Base-by-base conservation (phyloP, 2,329 filamentous ascomycete species). In the Paecilomyces sp. region DNA sequence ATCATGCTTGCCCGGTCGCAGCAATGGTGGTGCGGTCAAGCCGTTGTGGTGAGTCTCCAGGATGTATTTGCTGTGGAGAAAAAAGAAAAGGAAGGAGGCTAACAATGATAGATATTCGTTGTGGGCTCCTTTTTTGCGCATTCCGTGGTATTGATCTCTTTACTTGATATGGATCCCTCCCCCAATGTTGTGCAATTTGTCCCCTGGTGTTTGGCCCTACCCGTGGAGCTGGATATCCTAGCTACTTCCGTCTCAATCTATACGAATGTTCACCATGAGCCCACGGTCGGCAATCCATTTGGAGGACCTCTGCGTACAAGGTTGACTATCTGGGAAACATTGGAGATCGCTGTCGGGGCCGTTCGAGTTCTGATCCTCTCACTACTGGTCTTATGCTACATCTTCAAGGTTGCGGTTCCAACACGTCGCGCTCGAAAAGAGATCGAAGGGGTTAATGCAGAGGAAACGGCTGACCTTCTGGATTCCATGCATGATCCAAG, bases 71-170 rank as follows among this genome's bases (percentile, higher is more conserved):
- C 9, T 1, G 30, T 31, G 30, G 3, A 31, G 9, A 9, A 3
- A 31, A 9, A 31, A 31, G 9, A 31, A 31, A 31, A 31, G 30
- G 9, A 31, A 31, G 9, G 30, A 9, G 3, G 6, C 30, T 31
- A 31, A 31, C 30, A 9, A 31, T 31, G 30, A 31, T 61, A 96
- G 92, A 88, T 96, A 70, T 96, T 95, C 74, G 81, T 95, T 63
- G 84, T 91, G 59, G 91, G 88, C 58, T 88, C 90, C 53, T 89
- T 92, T 65, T 96, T 96, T 80, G 86, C 93, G 64, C 93, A 95
- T 78, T 83, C 90, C 55, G 87, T 96, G 65, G 84, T 96, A 65
- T 83, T 95, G 65, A 88, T 97, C 69, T 92, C 92, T 31, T 83
- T 97, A 60, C 82, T 96, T 68, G 92, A 97, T 74, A 89, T 89